Base-by-base conservation (phyloP, 2,329 filamentous ascomycete genomes). In the Aspergillus intermedius region DNA sequence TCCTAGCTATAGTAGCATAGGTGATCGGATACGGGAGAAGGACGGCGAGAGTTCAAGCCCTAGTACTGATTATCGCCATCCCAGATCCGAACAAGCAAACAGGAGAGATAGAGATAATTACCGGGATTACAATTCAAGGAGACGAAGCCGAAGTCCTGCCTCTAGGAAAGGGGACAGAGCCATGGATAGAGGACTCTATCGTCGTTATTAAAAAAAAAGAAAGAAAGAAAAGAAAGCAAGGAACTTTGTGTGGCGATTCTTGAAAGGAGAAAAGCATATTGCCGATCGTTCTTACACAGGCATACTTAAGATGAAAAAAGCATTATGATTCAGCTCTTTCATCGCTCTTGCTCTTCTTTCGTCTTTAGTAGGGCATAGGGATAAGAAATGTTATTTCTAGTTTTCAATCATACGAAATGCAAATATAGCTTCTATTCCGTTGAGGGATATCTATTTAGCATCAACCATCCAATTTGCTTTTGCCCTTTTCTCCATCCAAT, bases 131-230 rank as follows among this genome's bases (percentile, higher is more conserved):
- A 25, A 51, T 35, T 39, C 52, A 12, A 58, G 65, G 45, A 58
- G 63, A 48, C 57, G 67, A 47, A 71, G 67, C 42, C 65, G 66
- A 28, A 70, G 68, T 47, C 67, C 67, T 4, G 45, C 50, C 5
- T 54, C 49, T 19, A 61, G 59, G 49, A 63, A 68, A 19, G 54
- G 54, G 22, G 47, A 45, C 44, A 57, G 60, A 49, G 57, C 57
- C 30, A 49, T 48, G 37, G 54, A 53, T 32, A 60, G 53, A 22
- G 44, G 37, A 10, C 3, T 22, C 4, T 40, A 40, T 13, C 37
- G 37, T 19, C 37, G 37, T 21, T 40, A 40, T 12, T 30, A 21
- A 30, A 30, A 22, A 22, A 5, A 21, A 21, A 22, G 5, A 22
- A 21, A 21, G 21, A n/a, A 19, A 19, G 3, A 19, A 19, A 19